Evolutionary conservation across 306 rosid genomes (phyloP), one percentile per base, ranked within the genome.

Genomic region (Begonia masoniana): DNA sequence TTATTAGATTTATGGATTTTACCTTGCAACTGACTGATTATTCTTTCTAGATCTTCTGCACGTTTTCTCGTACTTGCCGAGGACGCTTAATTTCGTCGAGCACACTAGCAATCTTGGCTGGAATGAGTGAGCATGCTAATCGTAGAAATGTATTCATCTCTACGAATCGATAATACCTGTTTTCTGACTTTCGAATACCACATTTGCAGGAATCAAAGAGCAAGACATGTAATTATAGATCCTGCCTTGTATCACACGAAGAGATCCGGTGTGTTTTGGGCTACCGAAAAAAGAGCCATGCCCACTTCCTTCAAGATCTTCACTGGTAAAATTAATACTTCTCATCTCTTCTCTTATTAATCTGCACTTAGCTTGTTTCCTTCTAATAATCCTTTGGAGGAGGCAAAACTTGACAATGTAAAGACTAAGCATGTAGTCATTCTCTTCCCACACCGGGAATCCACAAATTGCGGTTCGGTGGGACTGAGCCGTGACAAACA

Each of bases 221-320:
- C 84, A 7, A 73, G 76, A 51, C 95, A 95, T 35, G 71, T 91
- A 59, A 80, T 91, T 14, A 71, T 85, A 57, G 99, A 86, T 75
- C 91, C 99, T 0, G 94, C 78, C 61, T 70, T 91, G 63, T 91
- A 85, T 72, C 99, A 81, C 70, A 67, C 81, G 10, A 78, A 74
- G 63, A 82, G 77, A 69, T 91, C 99, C 17, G 91, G 88, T 7
- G 87, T 86, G 49, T 91, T 81, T 75, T 86, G 83, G 81, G 99
- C 99, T 15, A 91, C 83, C 67, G 96, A 86, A 78, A 78, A 76
- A 65, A 80, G 94, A 64, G 77, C 99, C 15, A 71, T 78, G 23
- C 99, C 96, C 0, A 73, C 94, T 23, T 83, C 96, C 0, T 86
- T 91, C 81, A 91, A 86, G 84, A 62, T 91, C 74, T 91, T 75